Evolutionary conservation across 2,329 filamentous ascomycete genomes (phyloP).

Genomic region (Ilyonectria destructans): DNA sequence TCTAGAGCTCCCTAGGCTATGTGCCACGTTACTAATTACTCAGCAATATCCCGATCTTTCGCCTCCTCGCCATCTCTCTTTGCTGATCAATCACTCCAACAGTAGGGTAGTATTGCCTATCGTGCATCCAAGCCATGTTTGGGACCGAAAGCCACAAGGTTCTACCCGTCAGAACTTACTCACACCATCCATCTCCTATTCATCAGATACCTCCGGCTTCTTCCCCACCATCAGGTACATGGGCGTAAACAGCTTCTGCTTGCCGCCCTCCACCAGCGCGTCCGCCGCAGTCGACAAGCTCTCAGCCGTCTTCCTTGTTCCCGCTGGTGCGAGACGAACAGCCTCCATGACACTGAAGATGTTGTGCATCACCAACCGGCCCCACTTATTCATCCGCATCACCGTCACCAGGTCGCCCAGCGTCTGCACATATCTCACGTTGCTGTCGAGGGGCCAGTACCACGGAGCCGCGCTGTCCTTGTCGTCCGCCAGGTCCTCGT

Average conservation of each 20-base stretch:
- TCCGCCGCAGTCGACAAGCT: slow-evolving; percentile 84
- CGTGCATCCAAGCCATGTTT: too few species aligned
- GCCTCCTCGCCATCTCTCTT: not conserved
- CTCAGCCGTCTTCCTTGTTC: slow-evolving; percentile 91
- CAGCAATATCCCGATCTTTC: not conserved
- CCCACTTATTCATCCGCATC: slow-evolving; percentile 86
- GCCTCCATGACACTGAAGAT: slow-evolving; percentile 82
- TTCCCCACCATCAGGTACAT: slow-evolving; percentile 96
- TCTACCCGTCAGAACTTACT: not conserved
- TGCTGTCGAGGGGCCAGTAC: slow-evolving; percentile 88
- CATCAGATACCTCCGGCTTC: slow-evolving; percentile 71
- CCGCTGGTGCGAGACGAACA: slow-evolving; percentile 79
- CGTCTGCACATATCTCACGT: slow-evolving; percentile 83
- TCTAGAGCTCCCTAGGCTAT: too few species aligned
- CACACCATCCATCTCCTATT: not conserved
- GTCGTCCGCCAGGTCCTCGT: slow-evolving; percentile 71
- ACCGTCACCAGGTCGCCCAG: slow-evolving; percentile 84
- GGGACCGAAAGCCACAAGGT: not conserved
- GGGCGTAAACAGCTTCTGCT: slow-evolving; percentile 90
- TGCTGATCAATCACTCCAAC: not conserved
- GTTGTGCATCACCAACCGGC: slow-evolving; percentile 79
- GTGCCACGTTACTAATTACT: not conserved
- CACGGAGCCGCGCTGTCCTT: slow-evolving; percentile 75
- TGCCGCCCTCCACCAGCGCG: slow-evolving; percentile 85
- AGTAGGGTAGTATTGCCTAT: too few species aligned